Conservation (phyloP, 768 basidiomycete genomes). For the Boletus rufocinnamomeus region DNA sequence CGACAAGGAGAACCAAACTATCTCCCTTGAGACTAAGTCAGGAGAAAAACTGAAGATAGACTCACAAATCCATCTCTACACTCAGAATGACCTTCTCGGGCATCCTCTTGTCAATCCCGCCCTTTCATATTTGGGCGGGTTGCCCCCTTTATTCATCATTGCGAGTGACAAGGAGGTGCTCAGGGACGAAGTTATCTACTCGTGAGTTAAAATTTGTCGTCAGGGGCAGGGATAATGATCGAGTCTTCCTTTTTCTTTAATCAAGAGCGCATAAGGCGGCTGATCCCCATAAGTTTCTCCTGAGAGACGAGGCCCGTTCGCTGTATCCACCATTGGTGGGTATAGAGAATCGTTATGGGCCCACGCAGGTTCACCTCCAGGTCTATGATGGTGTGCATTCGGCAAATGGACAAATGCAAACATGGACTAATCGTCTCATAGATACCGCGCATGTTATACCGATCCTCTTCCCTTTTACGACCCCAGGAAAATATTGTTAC, state of each 20-base stretch:
- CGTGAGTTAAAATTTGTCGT: constrained; percentile 46
- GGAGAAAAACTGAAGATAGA: constrained; percentile 57
- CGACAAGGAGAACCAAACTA: constrained; percentile 43
- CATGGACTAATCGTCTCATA: constrained; percentile 27
- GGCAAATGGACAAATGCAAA: constrained; percentile 24
- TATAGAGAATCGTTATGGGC: constrained; percentile 52
- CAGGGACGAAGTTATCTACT: constrained; percentile 88
- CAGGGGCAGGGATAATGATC: background rate
- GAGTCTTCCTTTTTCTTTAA: background rate
- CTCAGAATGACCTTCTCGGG: constrained; percentile 70
- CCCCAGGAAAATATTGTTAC: constrained; percentile 78
- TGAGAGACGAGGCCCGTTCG: constrained; percentile 44
- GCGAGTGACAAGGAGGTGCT: constrained; percentile 90
- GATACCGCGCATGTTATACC: constrained; percentile 75
- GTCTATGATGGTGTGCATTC: constrained; percentile 74
- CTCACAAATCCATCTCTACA: constrained; percentile 84
- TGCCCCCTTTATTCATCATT: constrained; percentile 84
- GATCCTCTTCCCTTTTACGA: constrained; percentile 73
- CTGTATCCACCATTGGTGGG: constrained; percentile 60
- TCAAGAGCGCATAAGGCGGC: constrained; percentile 89
- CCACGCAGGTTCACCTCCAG: constrained; percentile 88
- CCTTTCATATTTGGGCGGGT: constrained; percentile 81
- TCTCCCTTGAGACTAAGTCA: constrained; percentile 45
- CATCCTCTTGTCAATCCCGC: constrained; percentile 87
- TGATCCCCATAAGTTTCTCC: constrained; percentile 67